These are phyloP conservation scores for Debaryomycetaceae sp. DNA, from an alignment of 1,139 yeast species.

Conservation along the genomic window DNA sequence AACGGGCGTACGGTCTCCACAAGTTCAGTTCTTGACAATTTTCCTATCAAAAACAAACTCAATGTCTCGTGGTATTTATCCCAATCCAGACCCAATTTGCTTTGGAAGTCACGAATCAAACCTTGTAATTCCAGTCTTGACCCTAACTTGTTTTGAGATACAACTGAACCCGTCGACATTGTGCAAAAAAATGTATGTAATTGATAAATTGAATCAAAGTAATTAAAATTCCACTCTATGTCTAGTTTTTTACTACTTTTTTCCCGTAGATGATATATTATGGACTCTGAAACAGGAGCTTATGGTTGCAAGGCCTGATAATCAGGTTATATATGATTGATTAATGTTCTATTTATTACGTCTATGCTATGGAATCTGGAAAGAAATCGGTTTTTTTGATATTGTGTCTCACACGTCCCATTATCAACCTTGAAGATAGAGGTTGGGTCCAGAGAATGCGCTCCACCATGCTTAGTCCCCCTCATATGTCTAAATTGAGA, in stretches of 20 bases:
- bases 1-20: constrained; percentile 53
- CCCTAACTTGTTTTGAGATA: constrained; percentile 10
- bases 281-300: not conserved
- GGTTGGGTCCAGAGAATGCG: no score
- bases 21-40: constrained; percentile 73
- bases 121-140: constrained; percentile 69
- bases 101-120: constrained; percentile 71
- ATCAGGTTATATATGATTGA: not conserved
- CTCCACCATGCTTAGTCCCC: no score
- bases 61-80: constrained; percentile 79
- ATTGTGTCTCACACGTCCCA: constrained; percentile 3
- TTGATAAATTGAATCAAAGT: no score
- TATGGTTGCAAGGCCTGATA: not conserved
- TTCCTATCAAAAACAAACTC: constrained; percentile 73
- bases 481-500: no score
- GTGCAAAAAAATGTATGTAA: not conserved
- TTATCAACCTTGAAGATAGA: not conserved
- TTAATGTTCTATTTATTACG: not conserved
- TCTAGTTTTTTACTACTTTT: not conserved
- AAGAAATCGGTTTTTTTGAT: not conserved
- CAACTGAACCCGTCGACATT: constrained; percentile 4
- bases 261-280: not conserved
- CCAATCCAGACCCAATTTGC: constrained; percentile 74
- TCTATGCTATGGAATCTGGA: not conserved
- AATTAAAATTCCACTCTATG: no score